These are phyloP conservation scores for Scedosporium aurantiacum DNA, from an alignment of 2,329 filamentous ascomycete genomes.

Conservation along the genomic window DNA sequence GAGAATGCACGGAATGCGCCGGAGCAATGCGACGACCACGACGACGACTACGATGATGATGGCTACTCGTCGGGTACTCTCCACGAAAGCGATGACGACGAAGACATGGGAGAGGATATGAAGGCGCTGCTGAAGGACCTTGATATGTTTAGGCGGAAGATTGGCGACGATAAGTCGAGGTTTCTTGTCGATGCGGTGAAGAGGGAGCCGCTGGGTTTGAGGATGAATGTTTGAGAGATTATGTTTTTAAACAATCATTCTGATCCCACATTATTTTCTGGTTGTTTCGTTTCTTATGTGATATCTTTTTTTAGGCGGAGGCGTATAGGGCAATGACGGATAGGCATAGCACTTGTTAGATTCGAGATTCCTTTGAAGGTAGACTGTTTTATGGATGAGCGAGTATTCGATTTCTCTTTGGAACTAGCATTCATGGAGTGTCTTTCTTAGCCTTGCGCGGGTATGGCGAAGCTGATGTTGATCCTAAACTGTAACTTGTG, in stretches of 20 bases:
- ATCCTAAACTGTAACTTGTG: background rate
- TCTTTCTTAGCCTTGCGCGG: background rate
- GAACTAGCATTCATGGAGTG: background rate
- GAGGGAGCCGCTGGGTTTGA: constrained; percentile 34
- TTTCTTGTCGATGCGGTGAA: constrained; percentile 47
- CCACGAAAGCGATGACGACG: constrained; percentile 33
- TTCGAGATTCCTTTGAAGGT: background rate
- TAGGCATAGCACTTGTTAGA: background rate
- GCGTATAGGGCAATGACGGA: background rate
- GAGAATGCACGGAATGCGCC: constrained; percentile 15
- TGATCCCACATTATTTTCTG: background rate
- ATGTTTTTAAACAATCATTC: background rate
- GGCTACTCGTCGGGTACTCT: constrained; percentile 34
- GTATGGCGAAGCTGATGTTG: too few species aligned
- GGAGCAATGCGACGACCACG: constrained; percentile 32
- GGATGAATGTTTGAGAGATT: constrained; percentile 25
- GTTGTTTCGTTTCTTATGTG: background rate
- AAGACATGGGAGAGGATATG: constrained; percentile 74
- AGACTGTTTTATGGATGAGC: background rate
- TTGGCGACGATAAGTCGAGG: constrained; percentile 67
- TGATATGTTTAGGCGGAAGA: constrained; percentile 70
- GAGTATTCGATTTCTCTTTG: background rate
- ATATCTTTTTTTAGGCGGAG: background rate
- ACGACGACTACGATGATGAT: constrained; percentile 52
- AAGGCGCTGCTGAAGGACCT: constrained; percentile 73